Conservation (phyloP, 202 grass and related monocot genomes). For the Setaria italica region DNA sequence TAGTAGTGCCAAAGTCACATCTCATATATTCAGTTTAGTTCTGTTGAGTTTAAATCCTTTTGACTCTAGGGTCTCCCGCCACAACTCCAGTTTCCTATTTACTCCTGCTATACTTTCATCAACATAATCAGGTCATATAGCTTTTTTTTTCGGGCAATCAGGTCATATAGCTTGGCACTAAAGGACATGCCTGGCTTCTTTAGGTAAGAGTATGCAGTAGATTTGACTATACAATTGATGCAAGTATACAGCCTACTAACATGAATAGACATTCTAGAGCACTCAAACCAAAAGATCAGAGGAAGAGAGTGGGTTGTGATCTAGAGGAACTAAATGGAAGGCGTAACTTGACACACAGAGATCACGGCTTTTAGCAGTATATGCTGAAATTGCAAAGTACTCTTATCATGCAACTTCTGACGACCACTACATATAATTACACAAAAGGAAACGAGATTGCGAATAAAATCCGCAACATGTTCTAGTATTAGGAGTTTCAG, state of each 20-base stretch:
- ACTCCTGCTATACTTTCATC: too few species aligned
- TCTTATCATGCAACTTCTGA: conserved; percentile 28
- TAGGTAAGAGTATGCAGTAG: neutral
- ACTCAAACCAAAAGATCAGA: neutral
- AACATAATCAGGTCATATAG: too few species aligned
- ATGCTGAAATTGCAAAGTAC: neutral
- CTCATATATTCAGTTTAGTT: too few species aligned
- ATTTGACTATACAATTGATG: conserved; percentile 7
- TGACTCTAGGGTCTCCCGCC: too few species aligned
- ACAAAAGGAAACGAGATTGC: neutral
- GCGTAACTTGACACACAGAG: conserved; percentile 6
- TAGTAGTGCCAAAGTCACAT: too few species aligned
- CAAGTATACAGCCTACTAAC: conserved; percentile 3
- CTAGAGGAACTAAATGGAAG: neutral
- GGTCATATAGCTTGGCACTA: neutral
- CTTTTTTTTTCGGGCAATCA: neutral
- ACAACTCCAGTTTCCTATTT: too few species aligned
- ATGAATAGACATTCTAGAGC: neutral
- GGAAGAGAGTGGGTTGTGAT: neutral
- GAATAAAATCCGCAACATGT: neutral
- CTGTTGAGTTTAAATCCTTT: too few species aligned
- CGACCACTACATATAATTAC: neutral
- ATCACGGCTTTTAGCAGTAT: neutral
- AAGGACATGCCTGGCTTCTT: neutral
- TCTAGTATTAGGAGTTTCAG: neutral